Evolutionary conservation across 2,329 filamentous ascomycete species (phyloP), one percentile per base, ranked within the genome.

Genomic region (Aspergillus sp.): DNA sequence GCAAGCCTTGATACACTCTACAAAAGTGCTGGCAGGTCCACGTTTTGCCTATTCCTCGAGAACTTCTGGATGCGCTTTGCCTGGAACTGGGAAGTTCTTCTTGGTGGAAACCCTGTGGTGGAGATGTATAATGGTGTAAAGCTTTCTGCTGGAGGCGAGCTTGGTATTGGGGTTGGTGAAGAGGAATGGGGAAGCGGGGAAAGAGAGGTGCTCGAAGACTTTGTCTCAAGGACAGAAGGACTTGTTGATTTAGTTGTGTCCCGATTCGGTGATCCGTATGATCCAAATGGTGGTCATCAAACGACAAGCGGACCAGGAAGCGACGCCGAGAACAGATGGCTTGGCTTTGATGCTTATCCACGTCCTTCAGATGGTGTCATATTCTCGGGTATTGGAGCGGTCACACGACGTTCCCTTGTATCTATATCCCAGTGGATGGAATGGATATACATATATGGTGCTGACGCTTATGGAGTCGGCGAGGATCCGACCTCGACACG

Each of bases 151-250:
- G 92, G 91, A 34, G 93, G 95, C 17, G 93, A 98, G 75, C 83
- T 98, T 24, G 95, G 95, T 15, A 85, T 97, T 45, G 95, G 95
- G 0, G 95, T 98, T 1, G 95, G 95, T 17, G 95, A 98, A 72
- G 95, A 98, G 76, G 91, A 97, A 55, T 89, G 92, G 72, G 93
- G 93, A 4, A 97, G 93, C 70, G 92, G 92, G 32, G 93, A 98
- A 77, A 83, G 93, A 66, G 93, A 96, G 66, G 93, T 98, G 0
- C 79, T 99, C 1, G 93, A 98, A 73, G 91, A 91, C n/a, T 85
- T 96, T 60, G 86, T 91, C 1, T 83, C 82, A 9, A 82, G 90
- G 55, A 90, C 91, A 22, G 88, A 95, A 51, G 95, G 95, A 1
- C 80, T 99, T 39, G 84, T 96, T 5, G 95, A 99, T 74, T 74